Base-by-base conservation (phyloP, 2,329 filamentous ascomycete species). In the Claviceps capensis region DNA sequence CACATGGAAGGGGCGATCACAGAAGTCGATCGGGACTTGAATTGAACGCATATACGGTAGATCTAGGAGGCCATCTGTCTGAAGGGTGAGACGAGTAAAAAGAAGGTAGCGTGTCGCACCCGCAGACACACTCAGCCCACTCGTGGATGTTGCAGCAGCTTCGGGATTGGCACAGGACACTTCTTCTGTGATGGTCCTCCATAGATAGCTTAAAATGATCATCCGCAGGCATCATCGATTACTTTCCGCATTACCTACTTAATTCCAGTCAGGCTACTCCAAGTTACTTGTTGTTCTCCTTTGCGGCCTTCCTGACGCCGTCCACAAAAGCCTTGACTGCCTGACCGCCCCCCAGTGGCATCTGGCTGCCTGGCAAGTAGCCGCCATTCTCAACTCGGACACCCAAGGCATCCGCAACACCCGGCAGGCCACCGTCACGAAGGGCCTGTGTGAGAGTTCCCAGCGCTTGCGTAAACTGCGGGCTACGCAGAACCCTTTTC, bases 241-340 rank as follows among this genome's bases (percentile, higher is more conserved):
- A 11, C 4, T 34, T 34, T 34, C 30, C 9, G 30, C 9, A 34
- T 34, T 2, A 34, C 30, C 30, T 4, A 34, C 9, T 34, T 11
- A 11, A 11, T 34, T 11, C 30, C 30, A 34, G 7, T 16, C 6
- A 22, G 1, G 6, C 46, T 7, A 2, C n/a, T 51, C 38, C 54
- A 34, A 34, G 30, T 49, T 57, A 62, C 58, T 67, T 38, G 1
- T 19, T 60, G 61, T 75, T 68, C 53, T 85, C 78, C 69, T 86
- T 77, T 0, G 89, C 85, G 5, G 81, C 83, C 70, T 80, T 84
- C 75, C 86, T 93, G 47, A 96, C 83, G 3, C 91, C 93, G 52
- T 94, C 81, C 22, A 98, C 77, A 68, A 98, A 98, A 3, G 86
- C 87, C 70, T 94, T 85, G 1, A 98, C 83, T 13, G 91, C 91